Conservation (phyloP, 306 rosid species). For the Morella rubra region DNA sequence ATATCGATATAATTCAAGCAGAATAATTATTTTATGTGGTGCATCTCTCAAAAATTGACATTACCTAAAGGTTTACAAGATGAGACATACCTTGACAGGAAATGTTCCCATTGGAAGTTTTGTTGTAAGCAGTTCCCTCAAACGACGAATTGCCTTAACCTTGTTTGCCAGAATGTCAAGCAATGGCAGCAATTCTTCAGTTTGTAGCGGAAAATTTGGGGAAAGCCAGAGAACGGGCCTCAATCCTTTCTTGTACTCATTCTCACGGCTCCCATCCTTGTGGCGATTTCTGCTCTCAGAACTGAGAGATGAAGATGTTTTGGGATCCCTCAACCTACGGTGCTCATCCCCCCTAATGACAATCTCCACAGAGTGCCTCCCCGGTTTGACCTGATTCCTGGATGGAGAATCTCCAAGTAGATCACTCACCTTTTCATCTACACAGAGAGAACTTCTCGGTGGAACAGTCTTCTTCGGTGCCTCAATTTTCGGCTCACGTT, state of each 20-base stretch:
- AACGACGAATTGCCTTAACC: constrained; percentile 96
- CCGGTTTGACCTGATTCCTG: constrained; percentile 64
- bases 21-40: constrained; percentile 2
- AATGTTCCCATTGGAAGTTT: constrained; percentile 96
- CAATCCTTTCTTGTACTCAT: constrained; percentile 90
- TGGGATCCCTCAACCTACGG: constrained; percentile 64
- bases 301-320: constrained; percentile 39
- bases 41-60: constrained; percentile 19
- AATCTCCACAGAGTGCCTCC: constrained; percentile 81
- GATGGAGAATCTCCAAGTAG: constrained; percentile 74
- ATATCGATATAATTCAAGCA: constrained; percentile 5
- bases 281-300: constrained; percentile 66
- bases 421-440: constrained; percentile 87
- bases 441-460: constrained; percentile 82
- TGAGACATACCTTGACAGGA: constrained; percentile 85
- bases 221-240: constrained; percentile 99
- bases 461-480: constrained; percentile 56
- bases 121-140: constrained; percentile 96
- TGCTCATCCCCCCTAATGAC: constrained; percentile 65
- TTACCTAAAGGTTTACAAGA: constrained; percentile 3
- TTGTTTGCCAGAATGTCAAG: constrained; percentile 95
- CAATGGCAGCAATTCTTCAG: constrained; percentile 87
- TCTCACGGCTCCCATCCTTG: constrained; percentile 76
- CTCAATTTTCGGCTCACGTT: constrained; percentile 68
- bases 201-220: constrained; percentile 79